Conservation (phyloP, 2,329 filamentous ascomycete genomes). For the Colletotrichum sp. region DNA sequence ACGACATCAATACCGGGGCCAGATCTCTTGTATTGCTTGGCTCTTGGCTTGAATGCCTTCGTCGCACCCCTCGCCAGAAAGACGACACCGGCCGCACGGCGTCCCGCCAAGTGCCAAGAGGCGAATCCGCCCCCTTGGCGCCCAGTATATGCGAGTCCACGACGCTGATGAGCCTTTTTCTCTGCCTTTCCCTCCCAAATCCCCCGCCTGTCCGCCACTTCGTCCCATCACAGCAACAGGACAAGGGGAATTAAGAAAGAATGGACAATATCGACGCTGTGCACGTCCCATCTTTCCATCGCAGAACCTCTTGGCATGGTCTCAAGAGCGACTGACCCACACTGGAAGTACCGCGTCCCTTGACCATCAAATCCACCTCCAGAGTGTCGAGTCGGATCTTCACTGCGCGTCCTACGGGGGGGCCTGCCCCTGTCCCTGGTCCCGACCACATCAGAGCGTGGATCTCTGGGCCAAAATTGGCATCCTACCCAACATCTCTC, state of each 20-base stretch:
- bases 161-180: not conserved
- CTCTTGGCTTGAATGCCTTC: not conserved
- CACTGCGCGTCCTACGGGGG: not conserved
- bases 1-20: not conserved
- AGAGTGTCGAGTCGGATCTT: constrained; percentile 5
- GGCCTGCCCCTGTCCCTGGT: not conserved
- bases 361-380: not conserved
- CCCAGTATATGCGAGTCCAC: not conserved
- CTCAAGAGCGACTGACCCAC: constrained; percentile 21
- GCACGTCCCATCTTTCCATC: constrained; percentile 9
- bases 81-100: constrained; percentile 16
- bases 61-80: constrained; percentile 2
- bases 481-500: constrained; percentile 10
- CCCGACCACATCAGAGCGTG: constrained; percentile 4
- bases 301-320: constrained; percentile 17
- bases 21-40: constrained; percentile 17
- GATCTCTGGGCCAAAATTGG: constrained; percentile 19
- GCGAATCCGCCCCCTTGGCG: constrained; percentile 1
- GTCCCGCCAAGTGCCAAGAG: constrained; percentile 18
- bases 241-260: not conserved
- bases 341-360: constrained; percentile 8
- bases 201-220: not conserved
- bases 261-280: not conserved
- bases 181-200: not conserved
- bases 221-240: not conserved